Evolutionary conservation across 805 yeast species (phyloP), one percentile per base, ranked within the genome.

Genomic region (Cyberlindnera japonica): DNA sequence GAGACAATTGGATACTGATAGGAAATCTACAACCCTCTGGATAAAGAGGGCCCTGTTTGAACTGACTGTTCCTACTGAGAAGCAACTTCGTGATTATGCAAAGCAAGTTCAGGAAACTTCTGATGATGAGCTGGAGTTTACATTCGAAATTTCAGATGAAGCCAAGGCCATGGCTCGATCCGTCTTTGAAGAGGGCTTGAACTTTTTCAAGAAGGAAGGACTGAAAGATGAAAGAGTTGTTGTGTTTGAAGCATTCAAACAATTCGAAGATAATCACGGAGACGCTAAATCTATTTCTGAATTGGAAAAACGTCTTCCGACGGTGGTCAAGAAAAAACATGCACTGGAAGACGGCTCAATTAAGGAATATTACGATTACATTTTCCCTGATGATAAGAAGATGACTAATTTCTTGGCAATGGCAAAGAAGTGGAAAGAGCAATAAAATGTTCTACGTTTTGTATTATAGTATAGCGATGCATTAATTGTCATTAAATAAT

Each of bases 1-100:
- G 35, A 53, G 64, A 2, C 58, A 70, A 17, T 47, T 77, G 12
- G 54, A 49, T 5, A 33, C 52, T 19, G 60, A 66, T 5, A 54
- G 56, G 6, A 48, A 55, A 26, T 53, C 65, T 4, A 63, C 72
- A 4, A 58, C 64, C 18, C 53, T 65, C 3, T 83, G 93, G 87
- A 71, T 83, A 12, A 68, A 79, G 19, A 72, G 68, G 52, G 95
- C 95, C 2, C 61, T 77, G 48, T 83, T 84, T 58, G 95, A 87
- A 57, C 65, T 83, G 3, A 67, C 81, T 1, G 70, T 80, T 1
- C 88, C 88, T 7, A 70, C 80, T 1, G 67, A 68, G 1, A 67
- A 63, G 16, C 84, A 80, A 47, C 44, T 77, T n/a, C 53, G 52
- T 14, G 57, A 58, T 17, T 68, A 67, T 43, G 50, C 54, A 33